Conservation (phyloP, 805 yeast species). For the Lachancea sp. region DNA sequence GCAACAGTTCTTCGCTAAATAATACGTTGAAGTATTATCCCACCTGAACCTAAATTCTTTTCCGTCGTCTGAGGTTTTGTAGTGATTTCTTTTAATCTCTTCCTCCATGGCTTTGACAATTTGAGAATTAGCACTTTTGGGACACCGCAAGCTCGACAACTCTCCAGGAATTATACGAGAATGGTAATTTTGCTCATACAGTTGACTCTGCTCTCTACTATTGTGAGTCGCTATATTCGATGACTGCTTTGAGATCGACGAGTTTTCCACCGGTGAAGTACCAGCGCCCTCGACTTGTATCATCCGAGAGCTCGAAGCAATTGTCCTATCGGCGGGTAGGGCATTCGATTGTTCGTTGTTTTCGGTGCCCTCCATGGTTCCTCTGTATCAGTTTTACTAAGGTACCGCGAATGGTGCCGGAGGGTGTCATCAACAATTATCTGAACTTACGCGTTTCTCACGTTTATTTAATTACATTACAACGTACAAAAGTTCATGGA, state of each 20-base stretch:
- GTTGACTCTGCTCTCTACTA: neutral
- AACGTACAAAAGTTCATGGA: no score
- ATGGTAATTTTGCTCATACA: neutral
- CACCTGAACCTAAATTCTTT: constrained; percentile 1
- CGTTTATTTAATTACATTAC: neutral
- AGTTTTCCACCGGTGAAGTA: neutral
- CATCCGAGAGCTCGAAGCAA: neutral
- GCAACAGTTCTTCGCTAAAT: neutral
- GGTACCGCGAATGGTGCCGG: neutral
- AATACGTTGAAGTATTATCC: neutral
- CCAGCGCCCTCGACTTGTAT: neutral
- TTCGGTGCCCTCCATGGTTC: neutral
- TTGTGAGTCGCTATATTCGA: neutral
- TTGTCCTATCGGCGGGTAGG: neutral
- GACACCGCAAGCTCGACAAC: neutral
- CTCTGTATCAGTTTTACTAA: neutral
- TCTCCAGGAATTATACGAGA: neutral
- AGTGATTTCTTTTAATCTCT: neutral
- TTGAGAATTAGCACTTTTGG: neutral
- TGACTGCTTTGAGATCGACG: neutral
- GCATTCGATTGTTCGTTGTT: neutral
- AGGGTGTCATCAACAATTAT: no score
- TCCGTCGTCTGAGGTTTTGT: constrained; percentile 2
- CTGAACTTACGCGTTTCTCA: neutral
- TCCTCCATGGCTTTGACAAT: neutral